Base-by-base conservation (phyloP, 371 early-diverging fungal genomes). In the Gilbertella persicaria region DNA sequence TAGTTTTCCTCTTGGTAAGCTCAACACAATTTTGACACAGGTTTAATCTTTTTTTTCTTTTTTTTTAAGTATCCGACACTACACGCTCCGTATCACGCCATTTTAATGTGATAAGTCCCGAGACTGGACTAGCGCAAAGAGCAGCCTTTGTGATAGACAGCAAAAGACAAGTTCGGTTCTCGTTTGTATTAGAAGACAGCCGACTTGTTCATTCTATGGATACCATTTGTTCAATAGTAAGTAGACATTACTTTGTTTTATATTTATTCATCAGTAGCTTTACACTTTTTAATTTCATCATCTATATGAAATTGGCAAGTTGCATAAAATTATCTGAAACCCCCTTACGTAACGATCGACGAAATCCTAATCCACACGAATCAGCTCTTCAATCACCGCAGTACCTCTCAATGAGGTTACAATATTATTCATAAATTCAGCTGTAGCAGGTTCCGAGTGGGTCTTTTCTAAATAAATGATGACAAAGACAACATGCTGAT, bases 391-490 rank as follows among this genome's bases (percentile, higher is more conserved):
- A 38, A 78, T 67, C 3, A 73, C 70, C 35, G 59, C 47, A 10
- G 68, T 60, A 6, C 74, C 78, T 38, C 74, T 63, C 4, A 78
- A 47, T 1, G 64, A 67, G 8, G 62, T 59, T 5, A 70, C 71
- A 28, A 78, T 50, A 40, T 58, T 55, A 17, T 55, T 77, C 58
- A 86, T 64, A 42, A 84, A 84, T 10, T 83, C 83, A 53, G 73
- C 57, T 16, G 80, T 78, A 2, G 66, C 57, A 1, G 74, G 64
- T 30, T 86, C 85, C 0, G 74, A 71, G 25, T 70, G 68, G 1
- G 58, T 56, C 21, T 72, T 72, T 45, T 84, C 87, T 9, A 75
- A 49, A 64, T 78, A 86, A 30, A 86, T 79, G 36, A 83, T 72
- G 2, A 83, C 72, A 16, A 83, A 64, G 0, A 78, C 74, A n/a